phyloP scores from a whole-genome alignment of 129 eudicot species.

The Glebionis coronaria region DNA sequence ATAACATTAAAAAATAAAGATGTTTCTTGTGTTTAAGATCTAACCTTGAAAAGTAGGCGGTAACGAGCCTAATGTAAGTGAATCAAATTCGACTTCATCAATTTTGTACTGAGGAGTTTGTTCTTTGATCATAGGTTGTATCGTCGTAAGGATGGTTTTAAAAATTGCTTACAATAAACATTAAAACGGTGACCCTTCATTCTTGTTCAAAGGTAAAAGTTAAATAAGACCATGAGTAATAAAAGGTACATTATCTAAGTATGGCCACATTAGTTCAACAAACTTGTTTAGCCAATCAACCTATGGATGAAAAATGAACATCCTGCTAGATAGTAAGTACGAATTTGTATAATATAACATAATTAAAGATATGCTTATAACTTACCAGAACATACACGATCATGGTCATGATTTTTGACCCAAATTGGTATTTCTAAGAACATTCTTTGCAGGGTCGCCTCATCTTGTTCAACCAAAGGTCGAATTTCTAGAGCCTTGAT shows the following conservation, averaged over 20 bases:
- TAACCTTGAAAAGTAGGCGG: slow-evolving; percentile 88
- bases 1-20: neutral
- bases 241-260: slow-evolving; percentile 50
- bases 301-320: slow-evolving; percentile 24
- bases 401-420: slow-evolving; percentile 95
- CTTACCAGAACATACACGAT: slow-evolving; percentile 56
- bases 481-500: slow-evolving; percentile 66
- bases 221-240: neutral
- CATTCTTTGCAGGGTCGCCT: slow-evolving; percentile 43
- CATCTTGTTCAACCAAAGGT: slow-evolving; percentile 69
- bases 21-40: neutral
- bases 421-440: slow-evolving; percentile 83
- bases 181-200: neutral
- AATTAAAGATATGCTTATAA: neutral
- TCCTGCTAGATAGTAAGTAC: neutral
- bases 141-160: slow-evolving; percentile 52
- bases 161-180: slow-evolving; percentile 66
- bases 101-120: slow-evolving; percentile 86
- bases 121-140: slow-evolving; percentile 74
- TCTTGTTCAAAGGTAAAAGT: neutral
- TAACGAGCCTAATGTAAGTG: slow-evolving; percentile 62
- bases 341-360: neutral
- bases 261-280: slow-evolving; percentile 62
- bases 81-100: slow-evolving; percentile 66
- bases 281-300: slow-evolving; percentile 73